Base-by-base conservation (phyloP, 2,329 filamentous ascomycete species). In the Ploettnerulaceae sp. region DNA sequence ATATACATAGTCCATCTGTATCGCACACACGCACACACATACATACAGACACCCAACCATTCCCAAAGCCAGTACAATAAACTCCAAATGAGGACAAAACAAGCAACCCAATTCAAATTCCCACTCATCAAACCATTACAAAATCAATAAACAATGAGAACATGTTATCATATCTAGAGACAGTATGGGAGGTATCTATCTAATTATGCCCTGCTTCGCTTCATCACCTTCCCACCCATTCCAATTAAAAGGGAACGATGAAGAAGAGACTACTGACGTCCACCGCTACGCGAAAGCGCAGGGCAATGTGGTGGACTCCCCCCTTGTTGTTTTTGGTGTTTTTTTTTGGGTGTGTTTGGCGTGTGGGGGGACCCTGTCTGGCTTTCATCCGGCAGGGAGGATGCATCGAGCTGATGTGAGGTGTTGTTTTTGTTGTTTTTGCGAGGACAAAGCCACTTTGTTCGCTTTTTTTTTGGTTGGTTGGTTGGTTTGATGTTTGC, bases 231-330 rank as follows among this genome's bases (percentile, higher is more conserved):
- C 18, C 20, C 29, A 33, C 11, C 37, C 24, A 31, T 15, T 18
- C 28, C 37, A 40, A 7, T n/a, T n/a, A n/a, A n/a, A n/a, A 20
- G 22, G 37, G 28, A 18, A 31, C 25, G 25, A 40, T 40, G 37
- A 29, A 40, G 15, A 40, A 31, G 37, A 21, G 17, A 25, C 11
- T 40, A 40, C 25, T 40, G 25, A 40, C 37, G 25, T 18, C 37
- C 37, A 40, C 25, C 37, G 37, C 37, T 40, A 40, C 37, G 17
- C 37, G 25, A 40, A 29, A 40, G 37, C 37, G 25, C 31, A 28
- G 25, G 17, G 21, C 25, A n/a, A 40, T 21, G 37, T n/a, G n/a
- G 25, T 40, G 37, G 25, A 18, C 37, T 40, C 37, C 37, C 37
- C 25, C 37, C 17, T 25, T 11, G 22, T 17, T 6, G 22, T 29